Conservation (phyloP, 2,329 filamentous ascomycete genomes). For the Colletotrichum acutatum region DNA sequence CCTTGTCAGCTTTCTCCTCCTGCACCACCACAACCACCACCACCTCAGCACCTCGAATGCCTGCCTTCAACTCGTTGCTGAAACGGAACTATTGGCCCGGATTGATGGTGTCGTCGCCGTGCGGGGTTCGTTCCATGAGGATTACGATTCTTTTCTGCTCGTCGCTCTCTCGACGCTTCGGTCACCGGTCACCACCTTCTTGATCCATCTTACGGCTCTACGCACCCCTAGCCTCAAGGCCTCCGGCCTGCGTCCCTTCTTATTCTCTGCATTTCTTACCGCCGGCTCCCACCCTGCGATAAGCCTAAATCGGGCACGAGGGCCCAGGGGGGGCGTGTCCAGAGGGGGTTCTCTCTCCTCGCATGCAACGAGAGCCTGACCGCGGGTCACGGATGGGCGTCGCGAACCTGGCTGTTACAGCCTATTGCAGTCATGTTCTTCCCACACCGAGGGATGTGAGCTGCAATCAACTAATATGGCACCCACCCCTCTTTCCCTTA, state of each 20-base stretch:
- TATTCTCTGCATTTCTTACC: not conserved
- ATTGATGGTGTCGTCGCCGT: slow-evolving; percentile 20
- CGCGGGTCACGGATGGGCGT: not conserved
- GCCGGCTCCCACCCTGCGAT: slow-evolving; percentile 10
- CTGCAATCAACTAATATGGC: slow-evolving; percentile 15
- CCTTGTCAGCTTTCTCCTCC: slow-evolving; percentile 2
- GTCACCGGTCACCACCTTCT: slow-evolving; percentile 4
- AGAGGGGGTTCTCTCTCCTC: not conserved
- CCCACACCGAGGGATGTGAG: slow-evolving; percentile 5
- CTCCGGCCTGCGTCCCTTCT: not conserved
- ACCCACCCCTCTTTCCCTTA: not conserved
- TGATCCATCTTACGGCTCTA: not conserved
- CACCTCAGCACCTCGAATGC: not conserved
- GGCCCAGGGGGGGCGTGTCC: not conserved
- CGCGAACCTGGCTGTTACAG: slow-evolving; percentile 1
- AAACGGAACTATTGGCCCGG: slow-evolving; percentile 30
- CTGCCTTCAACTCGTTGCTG: not conserved
- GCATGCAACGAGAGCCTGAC: not conserved
- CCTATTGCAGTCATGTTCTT: slow-evolving; percentile 9
- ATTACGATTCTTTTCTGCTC: not conserved
- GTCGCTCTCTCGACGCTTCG: not conserved
- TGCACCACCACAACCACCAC: not conserved
- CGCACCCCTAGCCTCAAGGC: no score
- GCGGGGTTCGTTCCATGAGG: slow-evolving; percentile 16
- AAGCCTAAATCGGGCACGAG: not conserved